phyloP scores from a whole-genome alignment of 2,329 filamentous ascomycete species.

The Coleophoma eucalyptorum region DNA sequence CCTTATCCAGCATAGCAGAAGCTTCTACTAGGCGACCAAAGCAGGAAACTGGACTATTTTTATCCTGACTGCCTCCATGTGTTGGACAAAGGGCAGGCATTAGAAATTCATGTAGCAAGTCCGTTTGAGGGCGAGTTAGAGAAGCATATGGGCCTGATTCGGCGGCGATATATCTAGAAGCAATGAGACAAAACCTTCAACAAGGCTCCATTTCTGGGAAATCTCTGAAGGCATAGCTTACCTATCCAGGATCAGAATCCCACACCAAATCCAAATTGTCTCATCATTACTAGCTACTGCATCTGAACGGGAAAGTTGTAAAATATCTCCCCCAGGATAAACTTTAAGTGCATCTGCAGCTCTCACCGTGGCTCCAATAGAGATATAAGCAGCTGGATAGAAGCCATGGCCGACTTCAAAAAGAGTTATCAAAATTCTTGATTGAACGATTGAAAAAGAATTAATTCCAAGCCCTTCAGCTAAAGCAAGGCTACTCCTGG shows the following conservation, averaged over 20 bases:
- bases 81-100: conserved; percentile 10
- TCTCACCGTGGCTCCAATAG: conserved; percentile 12
- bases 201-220: neutral
- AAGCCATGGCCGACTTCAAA: conserved; percentile 17
- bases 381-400: conserved; percentile 15
- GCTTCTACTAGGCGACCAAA: conserved; percentile 13
- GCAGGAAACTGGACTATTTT: conserved; percentile 7
- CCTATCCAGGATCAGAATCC: conserved; percentile 15
- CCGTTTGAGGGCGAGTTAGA: conserved; percentile 8
- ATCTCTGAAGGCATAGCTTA: conserved; percentile 2
- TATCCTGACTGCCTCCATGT: conserved; percentile 6
- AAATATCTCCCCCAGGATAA: conserved; percentile 5
- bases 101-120: conserved; percentile 4
- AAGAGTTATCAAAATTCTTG: conserved; percentile 14
- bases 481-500: conserved; percentile 9
- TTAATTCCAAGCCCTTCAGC: conserved; percentile 14
- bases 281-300: conserved; percentile 8
- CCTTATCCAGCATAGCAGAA: conserved; percentile 13
- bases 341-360: conserved; percentile 13
- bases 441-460: conserved; percentile 10
- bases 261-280: conserved; percentile 10
- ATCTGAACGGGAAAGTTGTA: conserved; percentile 1
- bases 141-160: conserved; percentile 10
- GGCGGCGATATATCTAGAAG: conserved; percentile 13
- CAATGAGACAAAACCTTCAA: conserved; percentile 5